These are phyloP conservation scores for Dothiorella sarmentorum DNA, from an alignment of 2,329 filamentous ascomycete species.

Conservation along the genomic window DNA sequence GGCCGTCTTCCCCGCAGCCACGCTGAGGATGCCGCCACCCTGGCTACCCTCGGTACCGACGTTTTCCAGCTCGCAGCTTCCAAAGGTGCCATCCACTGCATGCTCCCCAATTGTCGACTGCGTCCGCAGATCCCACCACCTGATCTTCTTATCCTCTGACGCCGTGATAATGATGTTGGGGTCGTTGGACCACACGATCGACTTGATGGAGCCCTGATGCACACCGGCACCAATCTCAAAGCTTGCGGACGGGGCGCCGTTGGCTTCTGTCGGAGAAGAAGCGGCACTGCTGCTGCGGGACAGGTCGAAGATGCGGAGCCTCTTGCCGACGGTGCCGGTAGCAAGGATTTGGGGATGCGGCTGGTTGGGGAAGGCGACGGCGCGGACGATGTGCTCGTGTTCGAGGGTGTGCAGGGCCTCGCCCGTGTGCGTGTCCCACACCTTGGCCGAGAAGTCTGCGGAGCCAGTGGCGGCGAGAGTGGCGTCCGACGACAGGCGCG, in stretches of 20 bases:
- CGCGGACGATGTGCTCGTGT: constrained; percentile 92
- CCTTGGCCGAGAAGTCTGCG: constrained; percentile 92
- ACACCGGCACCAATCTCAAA: constrained; percentile 86
- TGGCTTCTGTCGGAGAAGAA: constrained; percentile 25
- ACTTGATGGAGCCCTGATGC: constrained; percentile 88
- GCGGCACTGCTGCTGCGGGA: constrained; percentile 50
- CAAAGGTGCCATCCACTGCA: constrained; percentile 77
- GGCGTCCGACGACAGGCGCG: constrained; percentile 82
- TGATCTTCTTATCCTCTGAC: constrained; percentile 81
- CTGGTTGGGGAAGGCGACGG: constrained; percentile 77
- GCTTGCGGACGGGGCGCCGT: constrained; percentile 54
- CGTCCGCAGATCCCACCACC: constrained; percentile 89
- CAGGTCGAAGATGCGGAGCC: constrained; percentile 88
- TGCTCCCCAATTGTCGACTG: constrained; percentile 73
- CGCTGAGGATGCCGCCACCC: constrained; percentile 73
- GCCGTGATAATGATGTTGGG: constrained; percentile 88
- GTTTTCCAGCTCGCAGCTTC: constrained; percentile 79
- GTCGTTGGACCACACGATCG: constrained; percentile 89
- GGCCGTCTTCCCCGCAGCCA: constrained; percentile 89
- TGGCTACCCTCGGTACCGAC: constrained; percentile 62
- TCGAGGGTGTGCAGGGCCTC: constrained; percentile 82
- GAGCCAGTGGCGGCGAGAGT: constrained; percentile 87
- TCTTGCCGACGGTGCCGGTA: constrained; percentile 95
- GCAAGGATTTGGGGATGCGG: constrained; percentile 76
- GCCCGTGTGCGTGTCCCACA: constrained; percentile 96